Base-by-base conservation (phyloP, 441 rosid species). In the Raphanus hybrid region DNA sequence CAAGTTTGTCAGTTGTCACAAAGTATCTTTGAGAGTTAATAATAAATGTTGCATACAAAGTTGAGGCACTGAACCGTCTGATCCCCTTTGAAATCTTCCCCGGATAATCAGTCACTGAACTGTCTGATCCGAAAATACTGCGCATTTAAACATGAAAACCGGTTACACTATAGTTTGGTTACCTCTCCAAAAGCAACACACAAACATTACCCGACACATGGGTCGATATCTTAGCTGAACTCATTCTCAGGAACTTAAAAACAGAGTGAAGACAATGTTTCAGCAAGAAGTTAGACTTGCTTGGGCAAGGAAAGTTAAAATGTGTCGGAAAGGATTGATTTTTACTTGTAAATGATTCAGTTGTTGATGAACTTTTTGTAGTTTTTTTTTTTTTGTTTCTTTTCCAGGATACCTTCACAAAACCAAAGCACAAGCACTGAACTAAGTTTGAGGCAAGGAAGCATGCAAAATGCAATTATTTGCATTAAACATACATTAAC, bases 71-170 rank as follows among this genome's bases (percentile, higher is more conserved):
- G 92, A 79, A 5, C 78, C 5, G 78, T 90, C 91, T 2, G 91
- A 86, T 58, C 98, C 97, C 91, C 2, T 83, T 34, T 54, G 98
- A 98, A 66, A 91, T 82, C 86, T 83, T 93, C 78, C 97, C 98
- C 1, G 97, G 92, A 82, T 88, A 93, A 77, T 95, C 85, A 4
- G 94, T 89, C 6, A 77, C 67, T 1, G 92, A 79, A 5, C 78
- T 6, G 78, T 90, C 91, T 2, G 91, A 86, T 58, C 98, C 97
- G 59, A 64, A 54, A 94, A 89, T 90, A 69, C 98, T 95, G 88
- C 26, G 23, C 45, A 32, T 41, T 34, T 34, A 34, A 34, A 34
- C 37, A 34, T 34, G 37, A 29, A 29, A 29, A 29, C 4, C 34
- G 5, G 5, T 23, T 29, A 29, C 34, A 29, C 6, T 29, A 29